Base-by-base conservation (phyloP, 805 yeast species). In the Peterozyma toletana region DNA sequence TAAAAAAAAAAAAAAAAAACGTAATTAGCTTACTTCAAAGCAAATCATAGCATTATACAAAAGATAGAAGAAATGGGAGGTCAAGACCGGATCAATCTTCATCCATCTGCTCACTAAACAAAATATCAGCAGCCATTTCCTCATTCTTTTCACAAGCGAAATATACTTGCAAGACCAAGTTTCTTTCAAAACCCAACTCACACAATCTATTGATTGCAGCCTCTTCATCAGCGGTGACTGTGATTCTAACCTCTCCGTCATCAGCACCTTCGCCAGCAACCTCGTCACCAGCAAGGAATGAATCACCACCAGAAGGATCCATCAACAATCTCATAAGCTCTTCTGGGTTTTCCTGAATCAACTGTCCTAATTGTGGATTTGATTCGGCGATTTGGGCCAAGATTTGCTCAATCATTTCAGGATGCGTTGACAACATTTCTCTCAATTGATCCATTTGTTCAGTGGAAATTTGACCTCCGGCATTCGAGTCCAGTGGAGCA, bases 101-200 rank as follows among this genome's bases (percentile, higher is more conserved):
- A 15, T 60, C 65, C 41, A 66, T 64, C 46, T 75, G 77, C 48
- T 76, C 83, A 57, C 73, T 75, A 57, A 93, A 86, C 54, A 93
- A 71, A 58, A 88, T 78, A 67, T 93, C 93, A 17, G 98, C 99
- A 37, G 99, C 89, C 56, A 87, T 77, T 69, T 91, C 96, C 68
- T 93, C 99, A 65, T 93, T 88, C 68, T 89, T 91, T 58, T 93
- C 99, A 65, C 99, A 93, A 36, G 98, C 98, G 74, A 93, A 82
- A 68, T 87, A 93, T 30, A 95, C 96, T 68, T 90, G 96, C 48
- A 89, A 78, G 38, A 86, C 99, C 45, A 84, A 69, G 53, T 82
- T 75, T 53, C 96, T 77, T 52, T 88, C 96, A 56, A 93, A 93
- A 0, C 99, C 99, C 51, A 93, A 73, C 63, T 86, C 97, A 62